These are phyloP conservation scores for Penicillium sp. DNA, from an alignment of 2,329 filamentous ascomycete genomes.

Conservation along the genomic window DNA sequence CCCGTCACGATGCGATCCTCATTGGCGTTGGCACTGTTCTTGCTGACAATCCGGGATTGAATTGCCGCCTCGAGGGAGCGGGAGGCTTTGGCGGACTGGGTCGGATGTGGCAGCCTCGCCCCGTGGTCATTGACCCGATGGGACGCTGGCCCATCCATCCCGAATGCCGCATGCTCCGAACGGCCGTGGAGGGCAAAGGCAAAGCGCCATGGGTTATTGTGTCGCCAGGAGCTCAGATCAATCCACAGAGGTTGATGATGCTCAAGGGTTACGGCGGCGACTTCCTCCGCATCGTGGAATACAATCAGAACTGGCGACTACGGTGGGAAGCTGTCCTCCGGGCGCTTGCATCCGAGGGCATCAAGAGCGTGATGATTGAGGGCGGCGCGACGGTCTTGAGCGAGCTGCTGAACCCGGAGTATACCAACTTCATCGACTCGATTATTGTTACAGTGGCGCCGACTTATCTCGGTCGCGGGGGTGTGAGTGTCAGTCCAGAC, in stretches of 20 bases:
- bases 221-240: slow-evolving; percentile 48
- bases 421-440: slow-evolving; percentile 67
- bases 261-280: slow-evolving; percentile 51
- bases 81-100: slow-evolving; percentile 58
- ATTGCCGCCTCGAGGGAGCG: slow-evolving; percentile 70
- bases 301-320: slow-evolving; percentile 51
- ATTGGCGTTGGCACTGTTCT: slow-evolving; percentile 82
- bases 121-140: slow-evolving; percentile 77
- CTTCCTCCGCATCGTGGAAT: slow-evolving; percentile 45
- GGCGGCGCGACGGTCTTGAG: slow-evolving; percentile 84
- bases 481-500: slow-evolving; percentile 75
- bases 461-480: slow-evolving; percentile 82
- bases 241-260: slow-evolving; percentile 49
- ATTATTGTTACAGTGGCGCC: slow-evolving; percentile 89
- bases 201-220: slow-evolving; percentile 74
- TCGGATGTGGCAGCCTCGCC: slow-evolving; percentile 68
- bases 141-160: slow-evolving; percentile 68
- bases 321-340: slow-evolving; percentile 67
- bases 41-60: slow-evolving; percentile 82
- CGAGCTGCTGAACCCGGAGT: slow-evolving; percentile 66
- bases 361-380: slow-evolving; percentile 87
- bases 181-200: slow-evolving; percentile 66
- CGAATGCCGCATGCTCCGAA: slow-evolving; percentile 65
- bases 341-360: slow-evolving; percentile 59
- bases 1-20: slow-evolving; percentile 79